Base-by-base conservation (phyloP, 306 rosid species). In the Hippophae tibetana region DNA sequence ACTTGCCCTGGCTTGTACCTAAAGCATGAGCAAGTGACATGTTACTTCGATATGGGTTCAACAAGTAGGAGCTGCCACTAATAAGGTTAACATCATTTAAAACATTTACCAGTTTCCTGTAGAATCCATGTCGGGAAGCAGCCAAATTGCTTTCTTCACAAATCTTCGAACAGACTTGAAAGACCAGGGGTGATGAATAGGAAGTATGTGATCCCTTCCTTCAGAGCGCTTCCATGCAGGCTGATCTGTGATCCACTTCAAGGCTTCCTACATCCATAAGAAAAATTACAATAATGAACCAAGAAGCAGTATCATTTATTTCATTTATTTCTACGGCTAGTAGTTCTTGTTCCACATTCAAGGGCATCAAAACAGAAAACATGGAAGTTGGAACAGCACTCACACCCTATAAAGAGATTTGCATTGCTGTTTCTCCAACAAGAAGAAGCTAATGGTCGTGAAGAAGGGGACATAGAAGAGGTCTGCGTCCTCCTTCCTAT, bases 381-480 rank as follows among this genome's bases (percentile, higher is more conserved):
- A 41, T 12, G 72, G 73, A 61, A 64, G 67, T 73, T 71, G 73
- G 81, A 69, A 70, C 84, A 66, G 84, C 94, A 90, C 90, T 87
- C 97, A 87, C 89, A 90, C 97, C 98, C 98, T 92, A 78, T 92
- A 92, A 79, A 92, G 98, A 48, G 98, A 87, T 79, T 92, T 92
- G 86, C 98, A 92, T 69, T 81, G 83, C 72, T 92, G 98, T 64
- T 85, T 87, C 69, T 92, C 98, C 84, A 87, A 43, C 52, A 92
- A 82, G 82, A 92, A 92, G 78, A 83, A 92, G 76, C 95, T 85
- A 13, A 92, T 92, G 48, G 98, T 92, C 50, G 98, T 92, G 86
- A 92, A 87, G 83, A 92, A 87, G 0, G 98, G 98, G 48, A 92
- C 64, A 72, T 92, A 92, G 76, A 92, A 92, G 66, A 92, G 77